Conservation (phyloP, 129 eudicot species). For the Saposhnikovia divaricata region DNA sequence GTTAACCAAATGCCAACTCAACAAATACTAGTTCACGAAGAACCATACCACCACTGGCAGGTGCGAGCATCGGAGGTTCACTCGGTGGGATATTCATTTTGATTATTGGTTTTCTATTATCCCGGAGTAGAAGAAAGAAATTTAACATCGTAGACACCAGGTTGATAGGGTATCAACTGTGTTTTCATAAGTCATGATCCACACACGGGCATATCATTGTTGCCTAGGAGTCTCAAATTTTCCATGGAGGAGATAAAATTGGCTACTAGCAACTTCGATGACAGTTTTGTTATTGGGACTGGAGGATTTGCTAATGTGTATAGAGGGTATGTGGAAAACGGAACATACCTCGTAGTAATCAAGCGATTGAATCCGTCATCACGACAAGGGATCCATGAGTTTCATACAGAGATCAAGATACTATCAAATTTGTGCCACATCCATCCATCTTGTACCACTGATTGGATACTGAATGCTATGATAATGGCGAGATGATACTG, state of each 20-base stretch:
- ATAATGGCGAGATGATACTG: slow-evolving; percentile 20
- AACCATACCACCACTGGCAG: too few relatives aligned
- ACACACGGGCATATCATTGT: background rate
- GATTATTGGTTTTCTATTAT: background rate
- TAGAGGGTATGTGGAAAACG: slow-evolving; percentile 22
- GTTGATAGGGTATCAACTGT: background rate
- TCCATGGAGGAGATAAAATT: slow-evolving; percentile 15
- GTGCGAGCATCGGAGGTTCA: background rate
- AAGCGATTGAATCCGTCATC: slow-evolving; percentile 23
- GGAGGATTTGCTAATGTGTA: slow-evolving; percentile 31
- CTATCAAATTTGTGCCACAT: slow-evolving; percentile 16
- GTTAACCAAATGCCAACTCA: too few relatives aligned
- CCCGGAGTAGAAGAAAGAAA: background rate
- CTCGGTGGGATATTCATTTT: background rate
- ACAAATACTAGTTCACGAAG: too few relatives aligned
- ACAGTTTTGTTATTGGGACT: slow-evolving; percentile 13
- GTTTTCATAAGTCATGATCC: background rate
- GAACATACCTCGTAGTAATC: slow-evolving; percentile 14
- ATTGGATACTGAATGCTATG: slow-evolving; percentile 24
- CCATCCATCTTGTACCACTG: slow-evolving; percentile 18
- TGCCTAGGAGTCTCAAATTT: slow-evolving; percentile 10
- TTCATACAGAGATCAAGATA: slow-evolving; percentile 19
- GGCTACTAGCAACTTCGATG: slow-evolving; percentile 20
- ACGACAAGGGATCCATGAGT: slow-evolving; percentile 19
- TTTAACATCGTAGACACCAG: background rate